These are phyloP conservation scores for Sporothrix globosa DNA, from an alignment of 2,329 filamentous ascomycete genomes.

Conservation along the genomic window DNA sequence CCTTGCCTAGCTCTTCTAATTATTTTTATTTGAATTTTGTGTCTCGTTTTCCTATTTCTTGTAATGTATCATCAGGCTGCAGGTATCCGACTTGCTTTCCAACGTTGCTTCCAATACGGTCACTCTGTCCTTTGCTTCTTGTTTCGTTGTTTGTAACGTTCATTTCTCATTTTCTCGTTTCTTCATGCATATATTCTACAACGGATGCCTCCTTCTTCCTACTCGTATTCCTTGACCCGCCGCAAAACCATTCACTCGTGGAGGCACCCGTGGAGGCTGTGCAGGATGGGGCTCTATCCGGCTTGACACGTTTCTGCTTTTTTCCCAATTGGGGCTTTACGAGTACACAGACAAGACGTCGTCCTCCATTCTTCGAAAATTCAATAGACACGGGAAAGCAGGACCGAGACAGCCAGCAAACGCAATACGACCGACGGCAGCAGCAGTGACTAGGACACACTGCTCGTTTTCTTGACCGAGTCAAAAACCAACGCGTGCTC, in stretches of 20 bases:
- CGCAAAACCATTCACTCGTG: background rate
- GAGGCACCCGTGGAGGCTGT: conserved; percentile 15
- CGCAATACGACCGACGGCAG: background rate
- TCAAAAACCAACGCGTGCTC: background rate
- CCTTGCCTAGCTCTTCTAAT: background rate
- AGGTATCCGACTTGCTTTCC: no score
- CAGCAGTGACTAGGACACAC: background rate
- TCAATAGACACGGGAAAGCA: background rate
- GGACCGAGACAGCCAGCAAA: background rate
- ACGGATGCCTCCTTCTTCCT: conserved; percentile 3
- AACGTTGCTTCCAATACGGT: no score
- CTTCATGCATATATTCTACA: background rate
- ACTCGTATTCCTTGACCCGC: background rate
- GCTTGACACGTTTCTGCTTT: background rate
- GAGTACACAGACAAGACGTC: no score
- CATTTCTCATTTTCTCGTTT: no score
- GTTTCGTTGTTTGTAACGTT: no score
- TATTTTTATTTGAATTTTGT: background rate
- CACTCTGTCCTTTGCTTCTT: no score
- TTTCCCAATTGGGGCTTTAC: background rate
- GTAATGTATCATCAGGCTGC: no score
- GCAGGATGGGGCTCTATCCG: background rate
- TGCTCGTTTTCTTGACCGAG: background rate
- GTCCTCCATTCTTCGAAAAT: no score
- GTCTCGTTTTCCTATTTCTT: background rate